Evolutionary conservation across 2,329 filamentous ascomycete genomes (phyloP).

Genomic region (Xylariaceae sp.): DNA sequence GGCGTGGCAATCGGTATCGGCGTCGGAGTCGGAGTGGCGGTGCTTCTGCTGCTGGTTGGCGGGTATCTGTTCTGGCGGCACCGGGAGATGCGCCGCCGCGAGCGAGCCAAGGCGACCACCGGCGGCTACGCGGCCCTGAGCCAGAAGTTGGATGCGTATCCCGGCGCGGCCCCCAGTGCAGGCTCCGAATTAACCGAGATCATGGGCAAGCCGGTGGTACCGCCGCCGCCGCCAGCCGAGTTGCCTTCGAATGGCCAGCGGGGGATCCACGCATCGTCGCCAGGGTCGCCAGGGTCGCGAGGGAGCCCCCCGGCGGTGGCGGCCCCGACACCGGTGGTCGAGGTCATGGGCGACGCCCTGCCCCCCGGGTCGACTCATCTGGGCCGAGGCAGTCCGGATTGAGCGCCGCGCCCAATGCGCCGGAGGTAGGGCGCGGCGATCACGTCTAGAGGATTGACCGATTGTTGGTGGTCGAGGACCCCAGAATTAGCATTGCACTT

Average conservation of each 20-base stretch:
- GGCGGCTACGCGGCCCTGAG: neutral
- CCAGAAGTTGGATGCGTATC: too few species aligned
- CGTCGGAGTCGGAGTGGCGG: constrained; percentile 5
- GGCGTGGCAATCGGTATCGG: constrained; percentile 5
- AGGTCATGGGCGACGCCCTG: constrained; percentile 5
- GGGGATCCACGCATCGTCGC: neutral
- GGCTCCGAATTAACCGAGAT: too few species aligned
- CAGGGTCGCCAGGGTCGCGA: too few species aligned
- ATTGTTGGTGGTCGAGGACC: too few species aligned
- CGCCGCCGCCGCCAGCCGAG: neutral
- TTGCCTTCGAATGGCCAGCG: neutral
- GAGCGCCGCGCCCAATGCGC: neutral
- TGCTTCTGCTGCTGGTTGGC: constrained; percentile 3
- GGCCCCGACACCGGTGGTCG: constrained; percentile 1
- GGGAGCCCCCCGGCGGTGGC: neutral
- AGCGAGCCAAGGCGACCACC: neutral
- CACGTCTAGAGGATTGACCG: too few species aligned
- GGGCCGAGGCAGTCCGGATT: neutral
- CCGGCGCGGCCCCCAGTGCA: too few species aligned
- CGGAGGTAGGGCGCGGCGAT: too few species aligned
- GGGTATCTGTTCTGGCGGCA: constrained; percentile 6
- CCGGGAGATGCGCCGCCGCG: neutral
- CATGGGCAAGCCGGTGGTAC: neutral
- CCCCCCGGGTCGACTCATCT: constrained; percentile 1
- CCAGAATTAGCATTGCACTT: too few species aligned